These are phyloP conservation scores for Tricholoma furcatifolium DNA, from an alignment of 768 basidiomycete species.

Conservation along the genomic window DNA sequence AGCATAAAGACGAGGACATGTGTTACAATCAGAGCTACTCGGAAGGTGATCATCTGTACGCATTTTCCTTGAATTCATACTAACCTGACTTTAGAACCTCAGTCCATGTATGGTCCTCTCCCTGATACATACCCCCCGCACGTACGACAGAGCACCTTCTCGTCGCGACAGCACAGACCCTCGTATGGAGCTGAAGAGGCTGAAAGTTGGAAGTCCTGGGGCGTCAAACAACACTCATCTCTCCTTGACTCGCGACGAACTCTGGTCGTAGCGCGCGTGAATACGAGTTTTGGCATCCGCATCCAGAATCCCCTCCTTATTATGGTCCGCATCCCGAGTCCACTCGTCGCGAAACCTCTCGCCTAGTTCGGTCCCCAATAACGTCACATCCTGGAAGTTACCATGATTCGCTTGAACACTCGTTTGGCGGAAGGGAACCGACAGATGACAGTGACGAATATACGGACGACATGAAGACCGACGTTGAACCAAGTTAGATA, in stretches of 20 bases:
- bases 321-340: conserved; percentile 15
- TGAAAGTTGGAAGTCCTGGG: conserved; percentile 18
- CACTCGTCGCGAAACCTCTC: conserved; percentile 8
- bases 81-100: conserved; percentile 5
- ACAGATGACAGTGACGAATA: conserved; percentile 17
- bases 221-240: not conserved
- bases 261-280: conserved; percentile 8
- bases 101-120: conserved; percentile 5
- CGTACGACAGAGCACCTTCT: conserved; percentile 14
- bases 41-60: conserved; percentile 8
- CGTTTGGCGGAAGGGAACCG: conserved; percentile 19
- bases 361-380: conserved; percentile 14
- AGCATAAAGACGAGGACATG: conserved; percentile 16
- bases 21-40: conserved; percentile 18
- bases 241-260: conserved; percentile 15
- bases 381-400: conserved; percentile 17
- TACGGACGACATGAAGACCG: conserved; percentile 16
- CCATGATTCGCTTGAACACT: conserved; percentile 15
- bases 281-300: conserved; percentile 8
- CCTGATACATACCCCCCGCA: conserved; percentile 12
- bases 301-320: conserved; percentile 2
- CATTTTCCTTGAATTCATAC: not conserved
- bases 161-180: conserved; percentile 9
- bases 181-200: conserved; percentile 13
- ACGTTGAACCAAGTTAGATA: conserved; percentile 4